phyloP scores from a whole-genome alignment of 2,329 filamentous ascomycete species.

The Coniochaeta prunicola region DNA sequence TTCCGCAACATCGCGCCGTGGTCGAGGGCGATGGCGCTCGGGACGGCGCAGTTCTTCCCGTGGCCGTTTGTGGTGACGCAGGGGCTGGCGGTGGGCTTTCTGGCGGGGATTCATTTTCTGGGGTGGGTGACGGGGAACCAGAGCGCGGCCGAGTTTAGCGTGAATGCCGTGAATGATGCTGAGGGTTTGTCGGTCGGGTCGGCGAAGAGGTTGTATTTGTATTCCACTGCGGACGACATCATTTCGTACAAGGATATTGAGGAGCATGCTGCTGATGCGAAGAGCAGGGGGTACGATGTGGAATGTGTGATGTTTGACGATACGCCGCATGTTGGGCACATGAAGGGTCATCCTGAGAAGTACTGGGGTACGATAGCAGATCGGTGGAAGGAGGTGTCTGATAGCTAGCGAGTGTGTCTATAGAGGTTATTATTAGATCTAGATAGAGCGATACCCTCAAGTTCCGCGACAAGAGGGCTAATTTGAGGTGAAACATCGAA shows the following conservation, averaged over 20 bases:
- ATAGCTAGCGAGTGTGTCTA: neutral
- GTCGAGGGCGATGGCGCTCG: conserved; percentile 46
- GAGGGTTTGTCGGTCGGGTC: conserved; percentile 21
- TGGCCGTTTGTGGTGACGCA: conserved; percentile 43
- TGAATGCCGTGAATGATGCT: conserved; percentile 27
- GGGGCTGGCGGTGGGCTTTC: conserved; percentile 34
- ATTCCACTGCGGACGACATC: conserved; percentile 50
- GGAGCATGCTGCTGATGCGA: conserved; percentile 40
- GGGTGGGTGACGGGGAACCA: conserved; percentile 29
- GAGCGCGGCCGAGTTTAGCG: conserved; percentile 31
- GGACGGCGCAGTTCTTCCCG: conserved; percentile 37
- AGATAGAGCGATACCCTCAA: neutral
- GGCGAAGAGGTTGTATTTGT: conserved; percentile 47
- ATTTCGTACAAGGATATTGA: conserved; percentile 50
- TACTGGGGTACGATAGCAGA: conserved; percentile 46
- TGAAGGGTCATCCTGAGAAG: conserved; percentile 44
- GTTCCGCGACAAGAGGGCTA: neutral
- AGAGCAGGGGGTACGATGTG: conserved; percentile 39
- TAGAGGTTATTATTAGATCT: neutral
- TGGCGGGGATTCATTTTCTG: conserved; percentile 27
- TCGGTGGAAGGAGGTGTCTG: neutral
- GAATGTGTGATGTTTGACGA: conserved; percentile 46
- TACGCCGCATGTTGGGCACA: conserved; percentile 54
- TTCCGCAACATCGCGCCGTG: conserved; percentile 37
- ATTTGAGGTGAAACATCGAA: neutral